Conservation (phyloP, 306 rosid genomes). For the Mimosa pudica region DNA sequence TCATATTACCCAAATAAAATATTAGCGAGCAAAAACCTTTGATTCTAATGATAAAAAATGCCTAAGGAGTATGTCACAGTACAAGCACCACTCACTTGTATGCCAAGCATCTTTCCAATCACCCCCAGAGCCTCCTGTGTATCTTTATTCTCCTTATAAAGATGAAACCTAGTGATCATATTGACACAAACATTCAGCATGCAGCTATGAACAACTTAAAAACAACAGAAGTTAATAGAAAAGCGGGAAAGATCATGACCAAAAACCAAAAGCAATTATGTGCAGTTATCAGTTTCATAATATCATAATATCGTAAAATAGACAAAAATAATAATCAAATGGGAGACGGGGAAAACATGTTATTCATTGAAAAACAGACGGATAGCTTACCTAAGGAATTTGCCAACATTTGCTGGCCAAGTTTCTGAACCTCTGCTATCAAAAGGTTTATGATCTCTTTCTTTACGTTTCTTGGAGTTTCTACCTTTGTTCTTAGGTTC, state of each 20-base stretch:
- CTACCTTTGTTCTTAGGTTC: constrained; percentile 54
- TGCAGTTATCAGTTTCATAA: constrained; percentile 25
- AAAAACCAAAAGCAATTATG: constrained; percentile 27
- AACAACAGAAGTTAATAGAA: constrained; percentile 3
- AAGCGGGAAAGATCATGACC: not conserved
- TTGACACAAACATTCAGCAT: constrained; percentile 30
- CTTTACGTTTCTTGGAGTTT: constrained; percentile 79
- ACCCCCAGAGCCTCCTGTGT: constrained; percentile 91
- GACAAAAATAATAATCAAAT: constrained; percentile 23
- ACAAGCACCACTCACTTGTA: constrained; percentile 60
- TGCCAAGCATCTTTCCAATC: constrained; percentile 85
- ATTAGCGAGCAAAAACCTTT: constrained; percentile 26
- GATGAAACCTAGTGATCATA: constrained; percentile 71
- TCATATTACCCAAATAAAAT: not conserved
- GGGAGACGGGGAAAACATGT: constrained; percentile 28
- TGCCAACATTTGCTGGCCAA: constrained; percentile 76
- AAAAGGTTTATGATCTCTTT: constrained; percentile 76
- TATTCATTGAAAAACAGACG: constrained; percentile 30
- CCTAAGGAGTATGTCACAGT: constrained; percentile 9
- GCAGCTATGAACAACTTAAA: constrained; percentile 29
- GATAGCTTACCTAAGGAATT: constrained; percentile 70
- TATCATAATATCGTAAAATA: not conserved
- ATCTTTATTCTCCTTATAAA: constrained; percentile 95
- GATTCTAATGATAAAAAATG: constrained; percentile 1
- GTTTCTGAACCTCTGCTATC: constrained; percentile 92